Percentiles rank a stretch among this genome's conserved stretches.
Evolutionary conservation across 1,284 basidiomycete species (phyloP).

Genomic region (Peniophora sp.): DNA sequence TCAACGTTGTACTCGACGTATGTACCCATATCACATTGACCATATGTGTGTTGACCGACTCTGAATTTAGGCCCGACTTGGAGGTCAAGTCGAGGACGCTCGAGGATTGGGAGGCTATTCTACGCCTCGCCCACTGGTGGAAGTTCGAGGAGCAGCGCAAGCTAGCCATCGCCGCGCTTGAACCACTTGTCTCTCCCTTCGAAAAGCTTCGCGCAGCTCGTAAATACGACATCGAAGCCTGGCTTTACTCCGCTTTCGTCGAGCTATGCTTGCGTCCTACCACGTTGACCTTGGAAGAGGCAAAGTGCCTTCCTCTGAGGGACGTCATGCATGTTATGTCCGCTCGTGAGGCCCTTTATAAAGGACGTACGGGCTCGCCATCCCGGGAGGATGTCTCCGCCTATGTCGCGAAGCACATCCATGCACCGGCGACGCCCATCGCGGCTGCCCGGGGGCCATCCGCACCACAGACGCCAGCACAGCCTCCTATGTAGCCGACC

Average conservation of each 20-base stretch:
- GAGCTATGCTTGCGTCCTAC: slow-evolving; percentile 6
- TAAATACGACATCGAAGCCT: slow-evolving; percentile 5
- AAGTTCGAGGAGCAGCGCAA: slow-evolving; percentile 10
- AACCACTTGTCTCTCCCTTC: slow-evolving; percentile 3
- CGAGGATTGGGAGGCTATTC: slow-evolving; percentile 13
- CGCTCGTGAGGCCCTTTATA: too few species aligned
- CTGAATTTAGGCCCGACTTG: too few species aligned
- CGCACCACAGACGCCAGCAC: too few species aligned
- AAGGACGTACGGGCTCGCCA: too few species aligned
- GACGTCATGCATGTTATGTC: too few species aligned
- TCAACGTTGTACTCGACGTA: not conserved
- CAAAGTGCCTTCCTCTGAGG: not conserved
- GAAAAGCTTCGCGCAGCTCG: slow-evolving; percentile 12
- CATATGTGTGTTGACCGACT: too few species aligned
- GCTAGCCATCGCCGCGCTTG: slow-evolving; percentile 8
- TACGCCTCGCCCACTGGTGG: slow-evolving; percentile 11
- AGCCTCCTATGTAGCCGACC: not conserved
- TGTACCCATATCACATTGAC: not conserved
- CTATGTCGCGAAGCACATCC: too few species aligned
- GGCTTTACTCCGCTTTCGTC: slow-evolving; percentile 7
- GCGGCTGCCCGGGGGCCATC: too few species aligned
- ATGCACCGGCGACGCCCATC: too few species aligned
- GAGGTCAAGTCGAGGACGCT: slow-evolving; percentile 6
- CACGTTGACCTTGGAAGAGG: slow-evolving; percentile 8
- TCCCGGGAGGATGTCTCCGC: too few species aligned